Base-by-base conservation (phyloP, 495 filamentous ascomycete species). In the Talaromyces trachyspermus region DNA sequence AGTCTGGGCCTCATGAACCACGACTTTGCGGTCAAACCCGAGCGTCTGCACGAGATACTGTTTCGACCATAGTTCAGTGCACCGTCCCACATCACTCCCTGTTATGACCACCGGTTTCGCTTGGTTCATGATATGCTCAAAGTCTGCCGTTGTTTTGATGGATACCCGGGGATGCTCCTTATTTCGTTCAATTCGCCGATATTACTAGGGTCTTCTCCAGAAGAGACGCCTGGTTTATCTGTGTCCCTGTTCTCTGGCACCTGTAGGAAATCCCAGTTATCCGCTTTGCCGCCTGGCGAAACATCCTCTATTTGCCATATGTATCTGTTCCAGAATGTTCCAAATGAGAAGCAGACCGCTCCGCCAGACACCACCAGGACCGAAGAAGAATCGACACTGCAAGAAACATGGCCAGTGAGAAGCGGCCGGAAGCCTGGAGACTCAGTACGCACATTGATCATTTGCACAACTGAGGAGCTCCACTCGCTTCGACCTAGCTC, bases 261-360 rank as follows among this genome's bases (percentile, higher is more conserved):
- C 26, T 60, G 14, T 0, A 22, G 27, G 59, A 59, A 69, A 35
- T 64, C 60, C 29, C 54, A 48, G 4, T 43, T 23, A 2, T 17
- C 30, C 1, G 53, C 47, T 17, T 55, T 48, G 17, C 18, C 30
- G 5, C 23, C 32, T 8, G 14, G 14, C 10, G 42, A 25, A 24
- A 23, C 45, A 17, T 47, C 51, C 49, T 56, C 55, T 39, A 81
- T 40, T 17, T 59, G 49, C 63, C 74, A 81, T 32, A 72, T 71
- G 0, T 75, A 80, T 36, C 75, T 67, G 48, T 85, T 88, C 80
- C 84, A 88, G 51, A 74, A 83, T 11, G 81, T 81, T 6, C 86
- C 88, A 73, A 95, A 91, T 0, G 86, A 88, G 63, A 94, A 95
- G 60, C 89, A 95, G 0, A 89, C 85, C 20, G 86, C 87, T 15